Percentiles rank a stretch among this genome's conserved stretches.
Conservation (phyloP, 2,329 filamentous ascomycete species). For the Hypoxylon sp. region DNA sequence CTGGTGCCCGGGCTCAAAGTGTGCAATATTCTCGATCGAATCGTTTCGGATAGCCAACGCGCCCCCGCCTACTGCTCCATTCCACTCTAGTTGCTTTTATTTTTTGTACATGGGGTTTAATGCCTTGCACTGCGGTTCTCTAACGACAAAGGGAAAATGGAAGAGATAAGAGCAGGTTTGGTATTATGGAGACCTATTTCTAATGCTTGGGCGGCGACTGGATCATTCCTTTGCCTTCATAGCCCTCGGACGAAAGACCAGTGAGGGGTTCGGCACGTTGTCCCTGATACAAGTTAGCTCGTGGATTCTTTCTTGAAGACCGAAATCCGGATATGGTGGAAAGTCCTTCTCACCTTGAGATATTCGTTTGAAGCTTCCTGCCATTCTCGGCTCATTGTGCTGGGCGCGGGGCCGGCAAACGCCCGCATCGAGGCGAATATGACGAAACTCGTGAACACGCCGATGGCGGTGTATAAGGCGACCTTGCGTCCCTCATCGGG, state of each 20-base stretch:
- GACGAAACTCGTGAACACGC: constrained; percentile 75
- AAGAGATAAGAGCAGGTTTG: constrained; percentile 42
- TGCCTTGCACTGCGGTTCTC: constrained; percentile 44
- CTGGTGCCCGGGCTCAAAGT: constrained; percentile 22
- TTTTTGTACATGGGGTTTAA: constrained; percentile 46
- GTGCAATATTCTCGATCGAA: constrained; percentile 27
- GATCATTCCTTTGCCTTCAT: constrained; percentile 82
- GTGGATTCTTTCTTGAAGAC: constrained; percentile 30
- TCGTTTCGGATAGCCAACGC: constrained; percentile 38
- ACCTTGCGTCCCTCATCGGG: constrained; percentile 89
- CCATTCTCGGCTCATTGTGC: constrained; percentile 97
- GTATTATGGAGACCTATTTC: constrained; percentile 38
- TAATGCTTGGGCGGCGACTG: constrained; percentile 74
- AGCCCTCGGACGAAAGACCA: constrained; percentile 84
- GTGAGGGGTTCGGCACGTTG: constrained; percentile 91
- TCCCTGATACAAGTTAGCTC: constrained; percentile 64
- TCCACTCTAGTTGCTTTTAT: constrained; percentile 38
- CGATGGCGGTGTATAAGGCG: constrained; percentile 78
- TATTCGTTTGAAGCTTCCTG: constrained; percentile 96
- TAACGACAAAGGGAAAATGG: constrained; percentile 59
- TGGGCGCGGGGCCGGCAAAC: constrained; percentile 79
- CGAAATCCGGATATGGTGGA: background rate
- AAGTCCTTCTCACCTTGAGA: constrained; percentile 79
- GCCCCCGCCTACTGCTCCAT: constrained; percentile 31
- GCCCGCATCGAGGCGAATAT: constrained; percentile 81